A percentile compares a stretch with the other conserved stretches of the same genome.
These are phyloP conservation scores for Cutaneotrichosporon sp. DNA, from an alignment of 1,284 basidiomycete genomes.

Conservation along the genomic window DNA sequence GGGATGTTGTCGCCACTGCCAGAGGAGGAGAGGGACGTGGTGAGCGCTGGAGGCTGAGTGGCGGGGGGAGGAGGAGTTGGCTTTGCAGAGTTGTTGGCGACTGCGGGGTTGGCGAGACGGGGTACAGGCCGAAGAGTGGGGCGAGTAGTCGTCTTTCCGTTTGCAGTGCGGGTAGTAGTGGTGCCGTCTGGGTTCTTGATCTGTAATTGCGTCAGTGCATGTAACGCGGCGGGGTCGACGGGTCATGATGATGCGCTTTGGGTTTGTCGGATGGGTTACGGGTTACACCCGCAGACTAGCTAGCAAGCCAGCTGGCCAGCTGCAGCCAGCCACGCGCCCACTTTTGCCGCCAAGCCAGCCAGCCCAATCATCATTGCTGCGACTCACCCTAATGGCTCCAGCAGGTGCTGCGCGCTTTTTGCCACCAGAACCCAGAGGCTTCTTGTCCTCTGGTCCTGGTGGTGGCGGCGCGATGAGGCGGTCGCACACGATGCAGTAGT, in stretches of 20 bases:
- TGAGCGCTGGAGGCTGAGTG: slow-evolving; percentile 2
- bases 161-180: slow-evolving; percentile 45
- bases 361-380: too few relatives aligned
- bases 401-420: slow-evolving; percentile 31
- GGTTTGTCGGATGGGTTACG: too few relatives aligned
- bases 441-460: slow-evolving; percentile 25
- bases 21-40: not conserved
- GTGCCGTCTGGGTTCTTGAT: slow-evolving; percentile 50
- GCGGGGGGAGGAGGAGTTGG: not conserved
- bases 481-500: slow-evolving; percentile 50
- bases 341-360: not conserved
- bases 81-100: not conserved
- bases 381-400: slow-evolving; percentile 47
- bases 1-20: slow-evolving; percentile 6
- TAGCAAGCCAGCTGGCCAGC: too few relatives aligned
- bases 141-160: slow-evolving; percentile 44
- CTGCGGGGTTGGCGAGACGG: not conserved
- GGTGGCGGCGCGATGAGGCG: slow-evolving; percentile 38
- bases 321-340: not conserved
- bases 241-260: too few relatives aligned
- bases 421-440: slow-evolving; percentile 9
- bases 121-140: slow-evolving; percentile 29
- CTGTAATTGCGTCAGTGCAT: slow-evolving; percentile 23
- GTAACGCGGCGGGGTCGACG: not conserved
- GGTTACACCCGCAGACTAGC: too few relatives aligned